These are phyloP conservation scores for Stellera chamaejasme DNA, from an alignment of 345 rosid genomes.

Conservation along the genomic window DNA sequence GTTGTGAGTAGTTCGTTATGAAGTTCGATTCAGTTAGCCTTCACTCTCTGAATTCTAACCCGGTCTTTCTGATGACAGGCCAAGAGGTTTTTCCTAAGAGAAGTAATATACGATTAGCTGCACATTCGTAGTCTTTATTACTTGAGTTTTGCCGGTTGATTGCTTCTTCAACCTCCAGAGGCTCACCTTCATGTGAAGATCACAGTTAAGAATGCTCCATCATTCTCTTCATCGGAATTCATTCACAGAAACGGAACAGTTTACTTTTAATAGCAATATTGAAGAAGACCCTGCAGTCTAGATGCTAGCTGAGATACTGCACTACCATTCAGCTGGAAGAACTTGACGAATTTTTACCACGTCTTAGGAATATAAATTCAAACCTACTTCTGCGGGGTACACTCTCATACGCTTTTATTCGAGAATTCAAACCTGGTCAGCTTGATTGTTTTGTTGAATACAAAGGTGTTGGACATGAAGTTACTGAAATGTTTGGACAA, in stretches of 20 bases:
- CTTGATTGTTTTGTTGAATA: too few relatives aligned
- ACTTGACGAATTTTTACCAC: too few relatives aligned
- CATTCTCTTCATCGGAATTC: neutral
- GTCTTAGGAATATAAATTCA: too few relatives aligned
- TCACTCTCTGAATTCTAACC: slow-evolving; percentile 7
- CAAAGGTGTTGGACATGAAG: too few relatives aligned
- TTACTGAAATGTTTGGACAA: too few relatives aligned
- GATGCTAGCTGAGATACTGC: too few relatives aligned
- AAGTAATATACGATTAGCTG: slow-evolving; percentile 43
- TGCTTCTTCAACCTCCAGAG: neutral
- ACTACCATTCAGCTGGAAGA: too few relatives aligned
- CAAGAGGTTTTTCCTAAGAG: slow-evolving; percentile 54
- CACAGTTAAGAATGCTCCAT: neutral
- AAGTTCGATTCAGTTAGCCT: too few relatives aligned
- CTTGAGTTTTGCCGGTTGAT: neutral
- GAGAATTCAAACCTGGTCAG: too few relatives aligned
- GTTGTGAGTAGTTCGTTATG: too few relatives aligned
- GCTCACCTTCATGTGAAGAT: neutral
- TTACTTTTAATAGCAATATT: neutral
- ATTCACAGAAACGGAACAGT: neutral
- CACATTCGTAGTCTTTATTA: slow-evolving; percentile 1
- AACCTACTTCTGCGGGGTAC: too few relatives aligned
- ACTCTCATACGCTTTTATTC: too few relatives aligned
- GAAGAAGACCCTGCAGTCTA: neutral
- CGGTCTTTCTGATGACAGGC: slow-evolving; percentile 37